Evolutionary conservation across 1,284 basidiomycete species (phyloP).

Genomic region (Cutaneotrichosporon sp.): DNA sequence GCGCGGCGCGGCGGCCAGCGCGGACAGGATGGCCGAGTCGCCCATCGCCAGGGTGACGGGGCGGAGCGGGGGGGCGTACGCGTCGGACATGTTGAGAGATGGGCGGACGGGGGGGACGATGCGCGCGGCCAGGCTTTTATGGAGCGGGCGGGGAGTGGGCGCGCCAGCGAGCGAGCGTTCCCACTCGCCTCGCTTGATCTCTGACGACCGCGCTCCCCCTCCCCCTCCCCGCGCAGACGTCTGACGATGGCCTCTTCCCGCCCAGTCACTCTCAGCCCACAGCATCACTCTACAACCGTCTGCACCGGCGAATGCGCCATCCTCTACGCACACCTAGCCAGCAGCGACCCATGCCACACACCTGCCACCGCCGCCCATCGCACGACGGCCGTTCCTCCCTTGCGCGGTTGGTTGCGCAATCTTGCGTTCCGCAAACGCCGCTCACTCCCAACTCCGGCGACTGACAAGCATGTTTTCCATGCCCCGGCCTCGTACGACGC

Average conservation of each 20-base stretch:
- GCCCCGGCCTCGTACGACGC: too few relatives aligned
- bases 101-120: background rate
- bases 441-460: background rate
- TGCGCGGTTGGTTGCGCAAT: background rate
- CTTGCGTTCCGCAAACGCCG: background rate
- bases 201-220: too few relatives aligned
- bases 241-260: too few relatives aligned
- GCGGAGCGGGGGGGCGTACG: background rate
- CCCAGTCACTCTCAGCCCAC: too few relatives aligned
- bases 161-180: background rate
- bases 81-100: conserved; percentile 1
- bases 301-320: too few relatives aligned
- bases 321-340: too few relatives aligned
- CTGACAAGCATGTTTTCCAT: too few relatives aligned
- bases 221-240: too few relatives aligned
- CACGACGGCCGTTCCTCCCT: background rate
- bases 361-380: background rate
- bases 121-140: background rate
- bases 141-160: too few relatives aligned
- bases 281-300: too few relatives aligned
- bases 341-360: too few relatives aligned
- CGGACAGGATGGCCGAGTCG: background rate
- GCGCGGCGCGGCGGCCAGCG: background rate
- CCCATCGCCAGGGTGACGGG: background rate
- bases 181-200: background rate